phyloP scores from a whole-genome alignment of 208 protist genomes.

The Leishmania turanica region DNA sequence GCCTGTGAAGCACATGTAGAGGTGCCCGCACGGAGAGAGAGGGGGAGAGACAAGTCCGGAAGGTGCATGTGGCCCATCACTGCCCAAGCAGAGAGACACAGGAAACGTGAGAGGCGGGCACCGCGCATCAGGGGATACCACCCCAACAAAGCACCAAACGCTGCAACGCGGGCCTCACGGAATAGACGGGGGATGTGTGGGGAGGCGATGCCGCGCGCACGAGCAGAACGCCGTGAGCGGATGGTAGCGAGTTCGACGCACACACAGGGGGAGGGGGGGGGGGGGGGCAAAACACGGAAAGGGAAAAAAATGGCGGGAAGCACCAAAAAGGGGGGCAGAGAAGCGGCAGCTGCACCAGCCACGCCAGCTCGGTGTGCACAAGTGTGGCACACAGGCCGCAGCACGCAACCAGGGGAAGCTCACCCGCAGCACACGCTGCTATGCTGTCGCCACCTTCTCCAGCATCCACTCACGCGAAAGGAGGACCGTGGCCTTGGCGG shows the following conservation, averaged over 20 bases:
- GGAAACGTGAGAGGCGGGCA: not conserved
- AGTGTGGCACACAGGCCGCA: too few species aligned
- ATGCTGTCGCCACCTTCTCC: slow-evolving; percentile 5
- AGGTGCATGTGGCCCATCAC: not conserved
- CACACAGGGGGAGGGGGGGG: too few species aligned
- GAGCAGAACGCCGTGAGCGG: not conserved
- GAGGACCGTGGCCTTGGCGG: slow-evolving; percentile 32
- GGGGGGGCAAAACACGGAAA: not conserved
- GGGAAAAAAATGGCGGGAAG: not conserved
- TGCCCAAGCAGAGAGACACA: not conserved
- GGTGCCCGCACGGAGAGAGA: not conserved
- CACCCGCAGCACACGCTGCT: not conserved
- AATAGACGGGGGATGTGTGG: too few species aligned
- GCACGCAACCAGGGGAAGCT: not conserved
- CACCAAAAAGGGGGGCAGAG: not conserved
- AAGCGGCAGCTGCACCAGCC: slow-evolving; percentile 1
- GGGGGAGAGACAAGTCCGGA: too few species aligned
- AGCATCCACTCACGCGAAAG: slow-evolving; percentile 36
- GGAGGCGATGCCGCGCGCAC: not conserved
- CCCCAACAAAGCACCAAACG: not conserved
- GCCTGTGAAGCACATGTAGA: not conserved
- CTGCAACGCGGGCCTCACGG: not conserved
- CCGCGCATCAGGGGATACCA: not conserved
- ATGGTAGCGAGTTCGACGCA: not conserved
- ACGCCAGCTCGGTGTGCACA: not conserved